These are phyloP conservation scores for Aspergillus heteromorphus DNA, from an alignment of 495 filamentous ascomycete genomes.

Conservation along the genomic window DNA sequence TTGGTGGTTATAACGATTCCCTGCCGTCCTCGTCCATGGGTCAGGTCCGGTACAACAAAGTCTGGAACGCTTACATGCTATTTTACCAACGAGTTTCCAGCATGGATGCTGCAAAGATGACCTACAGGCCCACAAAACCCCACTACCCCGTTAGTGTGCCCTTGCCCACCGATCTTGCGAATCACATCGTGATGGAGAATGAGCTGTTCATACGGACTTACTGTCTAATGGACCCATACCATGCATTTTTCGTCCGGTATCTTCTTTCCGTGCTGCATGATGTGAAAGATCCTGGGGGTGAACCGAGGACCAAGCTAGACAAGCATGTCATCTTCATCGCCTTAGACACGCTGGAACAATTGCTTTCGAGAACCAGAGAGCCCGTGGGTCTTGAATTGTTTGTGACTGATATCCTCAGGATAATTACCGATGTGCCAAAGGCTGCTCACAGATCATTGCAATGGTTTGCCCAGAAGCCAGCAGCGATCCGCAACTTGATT, in stretches of 20 bases:
- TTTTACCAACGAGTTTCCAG: constrained; percentile 85
- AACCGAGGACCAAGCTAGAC: constrained; percentile 50
- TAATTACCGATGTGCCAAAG: constrained; percentile 39
- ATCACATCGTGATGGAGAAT: constrained; percentile 67
- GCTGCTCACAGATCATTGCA: constrained; percentile 45
- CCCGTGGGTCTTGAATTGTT: constrained; percentile 55
- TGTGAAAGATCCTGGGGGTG: constrained; percentile 37
- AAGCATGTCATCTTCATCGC: constrained; percentile 58
- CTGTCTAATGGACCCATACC: constrained; percentile 71
- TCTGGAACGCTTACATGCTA: constrained; percentile 92
- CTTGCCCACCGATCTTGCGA: constrained; percentile 50
- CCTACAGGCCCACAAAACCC: constrained; percentile 24
- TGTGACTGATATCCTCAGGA: constrained; percentile 45
- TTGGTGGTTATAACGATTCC: constrained; percentile 63
- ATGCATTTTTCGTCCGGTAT: constrained; percentile 60
- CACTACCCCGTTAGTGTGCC: constrained; percentile 50
- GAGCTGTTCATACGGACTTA: constrained; percentile 67
- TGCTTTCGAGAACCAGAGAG: constrained; percentile 71
- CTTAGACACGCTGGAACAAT: constrained; percentile 70
- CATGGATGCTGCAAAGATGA: constrained; percentile 36
- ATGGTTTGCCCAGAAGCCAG: constrained; percentile 54
- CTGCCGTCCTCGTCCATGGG: constrained; percentile 34
- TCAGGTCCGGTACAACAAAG: constrained; percentile 53
- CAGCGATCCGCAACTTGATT: constrained; percentile 60
- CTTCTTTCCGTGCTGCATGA: constrained; percentile 48